phyloP scores from a whole-genome alignment of 805 yeast species.

The Candida cerambycidarum region DNA sequence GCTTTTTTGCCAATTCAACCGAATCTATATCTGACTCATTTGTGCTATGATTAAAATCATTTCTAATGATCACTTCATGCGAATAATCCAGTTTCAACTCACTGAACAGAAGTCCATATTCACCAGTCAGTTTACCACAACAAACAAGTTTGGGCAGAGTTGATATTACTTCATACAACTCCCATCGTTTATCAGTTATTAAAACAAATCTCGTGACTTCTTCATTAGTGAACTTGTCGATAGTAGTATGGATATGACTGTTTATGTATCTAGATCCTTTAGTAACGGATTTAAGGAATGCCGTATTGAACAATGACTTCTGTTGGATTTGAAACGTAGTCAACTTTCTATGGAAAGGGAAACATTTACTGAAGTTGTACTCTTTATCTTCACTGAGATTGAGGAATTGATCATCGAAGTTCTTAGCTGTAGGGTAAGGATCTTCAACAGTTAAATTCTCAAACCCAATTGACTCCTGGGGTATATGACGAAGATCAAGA shows the following conservation, averaged over 20 bases:
- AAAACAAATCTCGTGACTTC: conserved; percentile 66
- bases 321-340: conserved; percentile 54
- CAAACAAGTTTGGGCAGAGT: conserved; percentile 55
- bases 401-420: conserved; percentile 12
- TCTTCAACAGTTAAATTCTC: not conserved
- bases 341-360: conserved; percentile 73
- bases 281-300: conserved; percentile 19
- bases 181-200: conserved; percentile 70
- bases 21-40: conserved; percentile 15
- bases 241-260: conserved; percentile 30
- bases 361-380: conserved; percentile 69
- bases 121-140: conserved; percentile 70
- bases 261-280: conserved; percentile 30
- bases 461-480: not conserved
- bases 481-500: not conserved
- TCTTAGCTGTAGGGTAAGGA: too few relatives aligned
- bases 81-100: conserved; percentile 26
- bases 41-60: conserved; percentile 24
- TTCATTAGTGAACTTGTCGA: conserved; percentile 43
- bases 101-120: conserved; percentile 55
- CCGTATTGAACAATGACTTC: conserved; percentile 35
- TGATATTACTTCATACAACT: conserved; percentile 57
- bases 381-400: conserved; percentile 49
- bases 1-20: conserved; percentile 30
- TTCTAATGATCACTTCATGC: conserved; percentile 26